These are phyloP conservation scores for Coffea eugenioides DNA, from an alignment of 257 asterid species.

Conservation along the genomic window DNA sequence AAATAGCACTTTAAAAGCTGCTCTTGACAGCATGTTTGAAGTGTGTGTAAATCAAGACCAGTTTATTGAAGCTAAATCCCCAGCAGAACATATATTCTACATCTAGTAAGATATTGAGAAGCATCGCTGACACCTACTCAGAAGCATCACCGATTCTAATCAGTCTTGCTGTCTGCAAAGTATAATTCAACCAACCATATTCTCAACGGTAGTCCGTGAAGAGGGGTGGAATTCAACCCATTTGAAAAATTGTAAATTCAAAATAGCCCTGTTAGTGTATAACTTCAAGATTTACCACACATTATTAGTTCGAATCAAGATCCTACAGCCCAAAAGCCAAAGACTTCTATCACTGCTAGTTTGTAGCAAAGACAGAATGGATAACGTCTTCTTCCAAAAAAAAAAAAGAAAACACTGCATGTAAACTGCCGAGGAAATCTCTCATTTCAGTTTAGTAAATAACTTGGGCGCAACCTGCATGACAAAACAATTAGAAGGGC, in stretches of 20 bases:
- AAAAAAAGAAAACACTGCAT: constrained; percentile 15
- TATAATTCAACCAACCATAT: too few relatives aligned
- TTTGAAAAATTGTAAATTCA: background rate
- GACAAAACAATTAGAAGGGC: constrained; percentile 2
- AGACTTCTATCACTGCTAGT: background rate
- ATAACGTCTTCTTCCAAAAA: constrained; percentile 11
- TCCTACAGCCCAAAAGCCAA: constrained; percentile 30
- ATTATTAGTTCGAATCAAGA: constrained; percentile 29
- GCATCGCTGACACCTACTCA: too few relatives aligned
- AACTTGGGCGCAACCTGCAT: constrained; percentile 47
- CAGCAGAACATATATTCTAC: too few relatives aligned
- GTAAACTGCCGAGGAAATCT: constrained; percentile 18
- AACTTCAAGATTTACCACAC: constrained; percentile 19
- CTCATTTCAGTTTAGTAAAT: constrained; percentile 53
- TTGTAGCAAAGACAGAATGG: constrained; percentile 23
- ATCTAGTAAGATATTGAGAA: too few relatives aligned
- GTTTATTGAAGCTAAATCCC: too few relatives aligned
- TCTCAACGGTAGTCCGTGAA: too few relatives aligned
- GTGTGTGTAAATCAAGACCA: too few relatives aligned
- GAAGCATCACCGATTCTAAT: too few relatives aligned
- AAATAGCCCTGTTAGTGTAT: background rate
- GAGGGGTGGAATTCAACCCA: too few relatives aligned
- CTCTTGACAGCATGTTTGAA: too few relatives aligned
- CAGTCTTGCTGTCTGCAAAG: too few relatives aligned
- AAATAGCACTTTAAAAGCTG: too few relatives aligned